Evolutionary conservation across 495 filamentous ascomycete genomes (phyloP).

Genomic region (Physcia stellaris): DNA sequence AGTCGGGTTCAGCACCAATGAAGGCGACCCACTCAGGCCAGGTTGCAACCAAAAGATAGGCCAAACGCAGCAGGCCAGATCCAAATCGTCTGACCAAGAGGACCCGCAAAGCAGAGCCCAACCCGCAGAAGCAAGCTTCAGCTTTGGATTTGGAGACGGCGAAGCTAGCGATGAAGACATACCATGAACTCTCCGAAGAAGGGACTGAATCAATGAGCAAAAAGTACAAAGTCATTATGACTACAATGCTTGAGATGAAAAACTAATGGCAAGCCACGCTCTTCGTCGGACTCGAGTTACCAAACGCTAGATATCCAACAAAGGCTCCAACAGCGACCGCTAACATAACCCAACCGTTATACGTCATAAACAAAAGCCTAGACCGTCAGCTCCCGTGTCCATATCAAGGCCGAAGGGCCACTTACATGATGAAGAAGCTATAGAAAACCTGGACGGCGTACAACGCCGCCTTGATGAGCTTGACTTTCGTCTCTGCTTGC

Average conservation of each 20-base stretch:
- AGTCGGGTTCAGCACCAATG: no score
- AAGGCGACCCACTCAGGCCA: no score
- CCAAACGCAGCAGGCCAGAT: no score
- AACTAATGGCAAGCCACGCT: slow-evolving; percentile 77
- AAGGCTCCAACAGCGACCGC: slow-evolving; percentile 81
- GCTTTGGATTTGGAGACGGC: slow-evolving; percentile 54
- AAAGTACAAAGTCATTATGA: no score
- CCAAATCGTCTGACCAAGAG: no score
- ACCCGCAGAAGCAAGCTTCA: slow-evolving; percentile 63
- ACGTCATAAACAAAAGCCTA: slow-evolving; percentile 99
- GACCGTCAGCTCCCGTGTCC: slow-evolving; percentile 5
- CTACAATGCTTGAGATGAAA: no score
- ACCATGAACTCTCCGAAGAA: no score
- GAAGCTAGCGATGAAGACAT: no score
- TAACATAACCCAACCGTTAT: slow-evolving; percentile 96
- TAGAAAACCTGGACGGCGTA: slow-evolving; percentile 97
- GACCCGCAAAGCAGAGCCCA: slow-evolving; percentile 29
- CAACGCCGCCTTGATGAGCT: slow-evolving; percentile 61
- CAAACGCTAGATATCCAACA: slow-evolving; percentile 75
- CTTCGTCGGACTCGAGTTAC: slow-evolving; percentile 56
- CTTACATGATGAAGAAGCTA: slow-evolving; percentile 98
- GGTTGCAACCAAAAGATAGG: no score
- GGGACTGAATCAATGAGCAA: no score
- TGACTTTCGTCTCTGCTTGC: slow-evolving; percentile 41
- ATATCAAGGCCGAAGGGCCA: slow-evolving; percentile 11